These are phyloP conservation scores for Lactarius vividus DNA, from an alignment of 768 basidiomycete genomes.

Conservation along the genomic window DNA sequence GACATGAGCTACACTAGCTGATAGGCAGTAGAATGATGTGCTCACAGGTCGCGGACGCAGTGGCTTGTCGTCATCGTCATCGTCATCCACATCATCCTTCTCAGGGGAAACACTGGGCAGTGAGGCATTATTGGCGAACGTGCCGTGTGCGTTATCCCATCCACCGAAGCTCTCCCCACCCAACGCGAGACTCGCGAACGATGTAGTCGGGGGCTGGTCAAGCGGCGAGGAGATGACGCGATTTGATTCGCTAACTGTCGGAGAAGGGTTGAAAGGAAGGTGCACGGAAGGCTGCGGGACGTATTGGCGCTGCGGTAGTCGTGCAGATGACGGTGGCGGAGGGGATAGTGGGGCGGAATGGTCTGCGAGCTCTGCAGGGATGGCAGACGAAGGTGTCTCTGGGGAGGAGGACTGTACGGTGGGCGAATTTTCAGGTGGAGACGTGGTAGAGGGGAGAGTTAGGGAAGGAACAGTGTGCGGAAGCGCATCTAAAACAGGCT, in stretches of 20 bases:
- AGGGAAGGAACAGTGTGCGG: conserved; percentile 28
- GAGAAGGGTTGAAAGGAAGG: conserved; percentile 1
- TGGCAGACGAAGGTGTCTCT: conserved; percentile 14
- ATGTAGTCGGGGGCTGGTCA: conserved; percentile 31
- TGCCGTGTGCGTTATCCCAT: conserved; percentile 46
- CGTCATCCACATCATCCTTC: conserved; percentile 30
- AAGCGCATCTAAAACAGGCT: conserved; percentile 8
- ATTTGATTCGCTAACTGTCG: conserved; percentile 13
- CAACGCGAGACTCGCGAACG: conserved; percentile 46
- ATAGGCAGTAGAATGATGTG: conserved; percentile 26
- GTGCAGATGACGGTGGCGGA: conserved; percentile 23
- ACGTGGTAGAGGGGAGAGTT: conserved; percentile 29
- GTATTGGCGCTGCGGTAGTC: conserved; percentile 27
- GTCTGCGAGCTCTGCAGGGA: conserved; percentile 2
- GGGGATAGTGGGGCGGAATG: conserved; percentile 25
- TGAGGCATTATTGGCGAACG: conserved; percentile 34
- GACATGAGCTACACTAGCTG: conserved; percentile 4
- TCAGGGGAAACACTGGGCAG: conserved; percentile 10
- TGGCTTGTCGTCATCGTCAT: conserved; percentile 38
- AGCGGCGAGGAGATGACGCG: conserved; percentile 33
- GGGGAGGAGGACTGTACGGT: conserved; percentile 12
- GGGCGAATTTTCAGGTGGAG: conserved; percentile 1
- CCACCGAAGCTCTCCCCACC: conserved; percentile 47
- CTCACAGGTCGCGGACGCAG: conserved; percentile 30
- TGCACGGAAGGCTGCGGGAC: conserved; percentile 17